A percentile compares a stretch with the other conserved stretches of the same genome.
These are phyloP conservation scores for Isochrysis galbana DNA, from an alignment of 78 protist genomes.

Conservation along the genomic window DNA sequence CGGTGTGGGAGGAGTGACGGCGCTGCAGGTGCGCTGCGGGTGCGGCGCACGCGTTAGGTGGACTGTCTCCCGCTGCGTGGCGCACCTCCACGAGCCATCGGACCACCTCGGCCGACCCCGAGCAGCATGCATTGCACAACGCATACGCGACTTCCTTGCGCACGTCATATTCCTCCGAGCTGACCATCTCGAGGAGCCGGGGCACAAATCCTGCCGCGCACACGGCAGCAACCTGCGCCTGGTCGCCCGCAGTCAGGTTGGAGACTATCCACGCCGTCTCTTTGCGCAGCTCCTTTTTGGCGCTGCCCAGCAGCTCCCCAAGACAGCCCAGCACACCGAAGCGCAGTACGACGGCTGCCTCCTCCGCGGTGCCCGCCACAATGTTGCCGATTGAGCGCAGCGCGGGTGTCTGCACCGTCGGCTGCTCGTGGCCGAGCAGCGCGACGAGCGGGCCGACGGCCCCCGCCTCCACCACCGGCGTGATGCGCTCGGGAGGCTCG, in stretches of 20 bases:
- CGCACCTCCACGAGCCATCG: too few species aligned
- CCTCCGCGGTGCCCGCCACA: slow-evolving; percentile 87
- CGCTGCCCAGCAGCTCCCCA: neutral
- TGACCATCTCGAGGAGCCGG: slow-evolving; percentile 62
- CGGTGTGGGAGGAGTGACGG: too few species aligned
- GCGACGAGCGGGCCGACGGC: slow-evolving; percentile 79
- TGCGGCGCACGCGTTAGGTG: too few species aligned
- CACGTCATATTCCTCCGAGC: slow-evolving; percentile 74
- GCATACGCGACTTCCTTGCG: slow-evolving; percentile 92
- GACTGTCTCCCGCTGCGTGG: too few species aligned
- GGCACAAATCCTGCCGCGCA: slow-evolving; percentile 79
- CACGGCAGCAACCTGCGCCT: slow-evolving; percentile 87
- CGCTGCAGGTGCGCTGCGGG: too few species aligned
- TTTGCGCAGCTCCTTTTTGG: slow-evolving; percentile 78
- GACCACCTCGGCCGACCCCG: neutral
- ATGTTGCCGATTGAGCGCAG: slow-evolving; percentile 95
- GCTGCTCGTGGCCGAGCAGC: slow-evolving; percentile 62
- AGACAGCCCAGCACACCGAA: neutral
- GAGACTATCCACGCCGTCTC: slow-evolving; percentile 97
- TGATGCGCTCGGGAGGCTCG: slow-evolving; percentile 87
- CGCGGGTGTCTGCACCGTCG: slow-evolving; percentile 90
- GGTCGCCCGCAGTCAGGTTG: slow-evolving; percentile 94
- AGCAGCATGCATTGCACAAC: slow-evolving; percentile 58
- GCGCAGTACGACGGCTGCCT: neutral
- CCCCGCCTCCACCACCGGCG: slow-evolving; percentile 80